Percentiles rank a stretch among this genome's conserved stretches.
These are phyloP conservation scores for Globisporangium barbulae DNA, from an alignment of 352 stramenopile species.

Conservation along the genomic window DNA sequence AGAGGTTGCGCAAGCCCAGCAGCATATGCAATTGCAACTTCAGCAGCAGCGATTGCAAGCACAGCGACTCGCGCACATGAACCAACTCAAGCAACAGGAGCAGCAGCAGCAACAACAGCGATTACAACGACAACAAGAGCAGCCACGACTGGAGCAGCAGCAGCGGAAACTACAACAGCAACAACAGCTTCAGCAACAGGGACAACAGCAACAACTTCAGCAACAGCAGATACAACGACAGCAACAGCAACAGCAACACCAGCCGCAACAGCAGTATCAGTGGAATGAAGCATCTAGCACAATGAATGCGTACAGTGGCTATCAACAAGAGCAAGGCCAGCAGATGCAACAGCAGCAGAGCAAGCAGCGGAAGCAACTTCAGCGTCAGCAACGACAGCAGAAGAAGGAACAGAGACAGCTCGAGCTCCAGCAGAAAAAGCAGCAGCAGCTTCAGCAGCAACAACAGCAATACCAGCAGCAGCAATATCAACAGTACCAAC, in stretches of 20 bases:
- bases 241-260: conserved; percentile 12
- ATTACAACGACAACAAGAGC: not conserved
- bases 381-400: too few relatives aligned
- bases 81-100: not conserved
- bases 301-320: too few relatives aligned
- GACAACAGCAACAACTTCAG: not conserved
- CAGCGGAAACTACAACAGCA: conserved; percentile 15
- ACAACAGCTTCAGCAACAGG: conserved; percentile 17
- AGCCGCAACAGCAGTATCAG: not conserved
- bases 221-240: conserved; percentile 10
- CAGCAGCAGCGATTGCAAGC: not conserved
- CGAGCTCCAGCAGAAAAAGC: not conserved
- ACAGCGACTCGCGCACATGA: not conserved
- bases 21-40: conserved; percentile 19
- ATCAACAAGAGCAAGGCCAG: conserved; percentile 10
- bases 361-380: not conserved
- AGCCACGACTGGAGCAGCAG: not conserved
- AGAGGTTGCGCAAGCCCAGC: conserved; percentile 14
- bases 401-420: too few relatives aligned
- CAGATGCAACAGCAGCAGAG: not conserved
- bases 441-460: not conserved
- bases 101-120: not conserved
- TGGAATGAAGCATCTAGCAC: too few relatives aligned
- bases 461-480: not conserved
- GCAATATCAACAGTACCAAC: not conserved